Evolutionary conservation across 805 yeast genomes (phyloP).

Genomic region (Ogataea thermomethanolica): DNA sequence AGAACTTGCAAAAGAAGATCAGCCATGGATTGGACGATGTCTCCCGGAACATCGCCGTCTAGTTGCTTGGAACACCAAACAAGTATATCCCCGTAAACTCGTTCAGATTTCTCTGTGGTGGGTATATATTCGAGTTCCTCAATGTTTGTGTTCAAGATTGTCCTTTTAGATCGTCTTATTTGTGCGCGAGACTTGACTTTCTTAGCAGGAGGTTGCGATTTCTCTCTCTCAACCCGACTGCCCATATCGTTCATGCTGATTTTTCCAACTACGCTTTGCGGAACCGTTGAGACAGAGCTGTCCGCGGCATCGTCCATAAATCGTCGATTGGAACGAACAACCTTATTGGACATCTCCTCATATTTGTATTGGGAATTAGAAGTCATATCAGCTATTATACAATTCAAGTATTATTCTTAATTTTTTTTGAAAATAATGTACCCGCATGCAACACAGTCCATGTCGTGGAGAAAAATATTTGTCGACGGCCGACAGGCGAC

Average conservation of each 20-base stretch:
- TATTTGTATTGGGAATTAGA: constrained; percentile 43
- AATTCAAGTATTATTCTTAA: neutral
- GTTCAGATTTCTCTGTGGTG: constrained; percentile 47
- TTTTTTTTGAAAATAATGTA: constrained; percentile 4
- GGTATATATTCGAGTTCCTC: constrained; percentile 65
- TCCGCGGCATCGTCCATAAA: constrained; percentile 39
- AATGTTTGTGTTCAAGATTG: constrained; percentile 35
- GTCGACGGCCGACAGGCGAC: constrained; percentile 10
- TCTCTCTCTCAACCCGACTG: constrained; percentile 20
- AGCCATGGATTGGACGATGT: constrained; percentile 65
- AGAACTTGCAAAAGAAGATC: constrained; percentile 58
- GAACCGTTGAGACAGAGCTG: constrained; percentile 56
- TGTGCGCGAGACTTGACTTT: constrained; percentile 11
- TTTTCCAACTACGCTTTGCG: constrained; percentile 69
- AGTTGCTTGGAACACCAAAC: constrained; percentile 53
- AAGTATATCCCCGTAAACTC: constrained; percentile 53
- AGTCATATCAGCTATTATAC: constrained; percentile 1
- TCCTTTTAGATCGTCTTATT: constrained; percentile 13
- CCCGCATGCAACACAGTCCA: neutral
- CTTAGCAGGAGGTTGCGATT: constrained; percentile 1
- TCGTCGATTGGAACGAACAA: constrained; percentile 55
- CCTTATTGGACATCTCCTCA: constrained; percentile 77
- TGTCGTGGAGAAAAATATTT: neutral
- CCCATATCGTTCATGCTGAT: constrained; percentile 70
- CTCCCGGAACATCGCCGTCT: constrained; percentile 74